Evolutionary conservation across 768 basidiomycete genomes (phyloP).

Genomic region (Hericium coralloides): DNA sequence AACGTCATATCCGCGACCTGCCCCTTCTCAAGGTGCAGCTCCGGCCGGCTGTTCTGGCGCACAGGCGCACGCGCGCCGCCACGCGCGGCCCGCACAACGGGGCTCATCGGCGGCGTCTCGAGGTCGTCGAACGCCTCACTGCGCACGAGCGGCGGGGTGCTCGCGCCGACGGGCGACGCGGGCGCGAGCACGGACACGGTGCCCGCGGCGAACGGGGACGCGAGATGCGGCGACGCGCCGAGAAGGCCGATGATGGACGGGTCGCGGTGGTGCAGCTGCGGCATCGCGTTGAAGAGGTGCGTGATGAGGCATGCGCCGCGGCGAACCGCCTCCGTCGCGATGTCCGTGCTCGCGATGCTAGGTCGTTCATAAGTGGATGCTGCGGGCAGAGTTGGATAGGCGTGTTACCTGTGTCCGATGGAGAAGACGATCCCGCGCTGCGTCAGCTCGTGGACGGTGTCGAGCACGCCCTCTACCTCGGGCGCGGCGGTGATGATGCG

Average conservation of each 20-base stretch:
- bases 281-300: constrained; percentile 92
- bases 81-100: constrained; percentile 19
- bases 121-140: constrained; percentile 54
- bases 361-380: constrained; percentile 3
- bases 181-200: constrained; percentile 17
- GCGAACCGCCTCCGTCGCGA: constrained; percentile 61
- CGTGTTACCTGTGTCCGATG: constrained; percentile 76
- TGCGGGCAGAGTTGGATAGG: neutral
- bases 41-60: neutral
- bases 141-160: constrained; percentile 13
- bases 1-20: constrained; percentile 37
- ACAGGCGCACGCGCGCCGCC: constrained; percentile 1
- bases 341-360: constrained; percentile 67
- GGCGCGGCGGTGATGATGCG: constrained; percentile 84
- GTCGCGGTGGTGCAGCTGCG: constrained; percentile 81
- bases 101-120: constrained; percentile 47
- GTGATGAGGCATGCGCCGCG: constrained; percentile 81
- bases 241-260: constrained; percentile 87
- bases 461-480: constrained; percentile 77
- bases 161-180: constrained; percentile 9
- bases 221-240: constrained; percentile 62
- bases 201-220: constrained; percentile 29
- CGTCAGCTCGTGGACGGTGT: constrained; percentile 48
- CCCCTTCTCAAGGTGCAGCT: constrained; percentile 38
- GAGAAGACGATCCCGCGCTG: constrained; percentile 68